Percentiles rank a stretch among this genome's conserved stretches.
These are phyloP conservation scores for Globisporangium canariense DNA, from an alignment of 352 stramenopile genomes.

Conservation along the genomic window DNA sequence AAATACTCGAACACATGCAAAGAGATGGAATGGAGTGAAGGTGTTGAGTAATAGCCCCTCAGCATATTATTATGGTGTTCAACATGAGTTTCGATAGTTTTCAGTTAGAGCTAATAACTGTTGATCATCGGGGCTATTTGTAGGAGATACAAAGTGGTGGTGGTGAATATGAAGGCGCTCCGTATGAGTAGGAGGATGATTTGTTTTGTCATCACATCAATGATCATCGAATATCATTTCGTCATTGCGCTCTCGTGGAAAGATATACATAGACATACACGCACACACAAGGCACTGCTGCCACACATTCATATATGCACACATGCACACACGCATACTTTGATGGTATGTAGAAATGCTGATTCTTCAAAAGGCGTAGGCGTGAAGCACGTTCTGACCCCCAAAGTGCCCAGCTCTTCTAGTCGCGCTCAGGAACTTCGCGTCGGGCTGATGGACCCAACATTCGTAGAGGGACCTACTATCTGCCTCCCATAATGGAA, in stretches of 20 bases:
- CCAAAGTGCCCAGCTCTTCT: constrained; percentile 80
- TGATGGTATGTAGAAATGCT: constrained; percentile 68
- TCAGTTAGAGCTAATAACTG: constrained; percentile 91
- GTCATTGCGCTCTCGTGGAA: constrained; percentile 36
- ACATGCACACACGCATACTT: constrained; percentile 7
- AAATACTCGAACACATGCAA: not conserved
- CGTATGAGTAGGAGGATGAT: constrained; percentile 78
- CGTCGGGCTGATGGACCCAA: constrained; percentile 79
- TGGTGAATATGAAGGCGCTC: constrained; percentile 28
- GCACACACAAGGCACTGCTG: not conserved
- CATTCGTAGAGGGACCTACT: constrained; percentile 65
- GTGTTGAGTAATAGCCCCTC: constrained; percentile 26
- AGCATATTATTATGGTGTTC: constrained; percentile 35
- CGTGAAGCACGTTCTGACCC: constrained; percentile 55
- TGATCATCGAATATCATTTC: constrained; percentile 30
- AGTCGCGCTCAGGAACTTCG: constrained; percentile 56
- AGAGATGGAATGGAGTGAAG: not conserved
- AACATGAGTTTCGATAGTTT: constrained; percentile 58
- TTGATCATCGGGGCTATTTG: constrained; percentile 58
- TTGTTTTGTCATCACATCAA: constrained; percentile 29
- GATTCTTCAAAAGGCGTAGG: constrained; percentile 62
- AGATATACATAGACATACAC: constrained; percentile 7
- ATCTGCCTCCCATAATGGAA: constrained; percentile 65
- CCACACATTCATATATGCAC: constrained; percentile 12
- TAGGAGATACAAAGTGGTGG: constrained; percentile 8